A percentile compares a stretch with the other conserved stretches of the same genome.
Evolutionary conservation across 257 asterid genomes (phyloP).

Genomic region (Lycium barbarum): DNA sequence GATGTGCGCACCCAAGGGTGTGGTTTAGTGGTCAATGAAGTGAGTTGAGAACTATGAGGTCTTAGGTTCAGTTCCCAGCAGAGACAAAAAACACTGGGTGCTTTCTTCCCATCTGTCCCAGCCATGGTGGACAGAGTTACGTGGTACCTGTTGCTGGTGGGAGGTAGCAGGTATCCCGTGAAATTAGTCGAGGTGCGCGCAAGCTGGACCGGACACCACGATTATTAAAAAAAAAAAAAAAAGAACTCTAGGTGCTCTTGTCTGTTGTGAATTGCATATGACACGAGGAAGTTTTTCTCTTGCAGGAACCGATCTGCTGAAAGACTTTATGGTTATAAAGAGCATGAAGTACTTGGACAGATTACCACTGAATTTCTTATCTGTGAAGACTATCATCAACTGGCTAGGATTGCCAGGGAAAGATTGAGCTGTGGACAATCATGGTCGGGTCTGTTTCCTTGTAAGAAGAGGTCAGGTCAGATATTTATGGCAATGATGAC

Average conservation of each 20-base stretch:
- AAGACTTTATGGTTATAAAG: constrained; percentile 74
- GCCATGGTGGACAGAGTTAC: too few relatives aligned
- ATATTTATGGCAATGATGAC: constrained; percentile 71
- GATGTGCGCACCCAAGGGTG: too few relatives aligned
- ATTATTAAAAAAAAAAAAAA: background rate
- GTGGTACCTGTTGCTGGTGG: too few relatives aligned
- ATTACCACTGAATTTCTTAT: constrained; percentile 49
- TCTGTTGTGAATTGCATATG: background rate
- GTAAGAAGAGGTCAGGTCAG: constrained; percentile 63
- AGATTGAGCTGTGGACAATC: constrained; percentile 50
- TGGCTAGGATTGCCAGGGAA: constrained; percentile 48
- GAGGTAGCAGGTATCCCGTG: too few relatives aligned
- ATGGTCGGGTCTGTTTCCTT: constrained; percentile 84
- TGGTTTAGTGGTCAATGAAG: too few relatives aligned
- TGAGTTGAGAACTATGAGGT: too few relatives aligned
- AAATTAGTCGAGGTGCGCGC: too few relatives aligned
- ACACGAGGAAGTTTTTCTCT: background rate
- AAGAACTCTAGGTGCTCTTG: background rate
- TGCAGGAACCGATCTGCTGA: constrained; percentile 81
- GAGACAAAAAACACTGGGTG: too few relatives aligned
- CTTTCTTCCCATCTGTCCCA: too few relatives aligned
- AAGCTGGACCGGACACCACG: too few relatives aligned
- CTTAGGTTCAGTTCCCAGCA: too few relatives aligned
- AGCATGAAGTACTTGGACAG: constrained; percentile 64
- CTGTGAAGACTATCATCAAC: constrained; percentile 52